Percentiles rank a stretch among this genome's conserved stretches.
Conservation (phyloP, 768 basidiomycete species). For the Arthromyces matolae region DNA sequence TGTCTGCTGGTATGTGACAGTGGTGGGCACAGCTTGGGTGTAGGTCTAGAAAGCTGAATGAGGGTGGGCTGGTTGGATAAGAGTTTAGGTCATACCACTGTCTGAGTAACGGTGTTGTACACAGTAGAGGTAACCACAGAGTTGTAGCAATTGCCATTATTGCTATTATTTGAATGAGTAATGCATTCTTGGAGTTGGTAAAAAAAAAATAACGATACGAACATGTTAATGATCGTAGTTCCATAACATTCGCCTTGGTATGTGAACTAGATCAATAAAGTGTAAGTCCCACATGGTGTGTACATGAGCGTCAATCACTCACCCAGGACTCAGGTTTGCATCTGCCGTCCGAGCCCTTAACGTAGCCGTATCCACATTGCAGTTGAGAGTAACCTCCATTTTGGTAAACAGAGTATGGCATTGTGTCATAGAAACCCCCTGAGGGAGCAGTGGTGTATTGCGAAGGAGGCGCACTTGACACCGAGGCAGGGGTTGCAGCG, state of each 20-base stretch:
- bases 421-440: slow-evolving; percentile 40
- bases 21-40: slow-evolving; percentile 38
- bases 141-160: slow-evolving; percentile 23
- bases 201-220: slow-evolving; percentile 3
- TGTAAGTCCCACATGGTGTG: no score
- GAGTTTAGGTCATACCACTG: slow-evolving; percentile 17
- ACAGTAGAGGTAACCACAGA: slow-evolving; percentile 36
- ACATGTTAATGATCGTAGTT: slow-evolving; percentile 51
- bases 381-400: slow-evolving; percentile 63
- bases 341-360: slow-evolving; percentile 50
- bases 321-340: slow-evolving; percentile 62
- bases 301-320: slow-evolving; percentile 19
- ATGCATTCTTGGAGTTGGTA: neutral
- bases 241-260: slow-evolving; percentile 55
- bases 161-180: slow-evolving; percentile 11
- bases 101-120: slow-evolving; percentile 29
- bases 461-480: slow-evolving; percentile 29
- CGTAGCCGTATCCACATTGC: slow-evolving; percentile 69
- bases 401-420: slow-evolving; percentile 60
- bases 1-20: slow-evolving; percentile 38
- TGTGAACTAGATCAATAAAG: slow-evolving; percentile 39
- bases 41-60: slow-evolving; percentile 12
- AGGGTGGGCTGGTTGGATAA: neutral
- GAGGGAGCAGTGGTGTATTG: slow-evolving; percentile 32
- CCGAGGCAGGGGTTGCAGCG: slow-evolving; percentile 22